Percentiles rank a stretch among this genome's conserved stretches.
phyloP scores from a whole-genome alignment of 2,329 filamentous ascomycete genomes.

The Ascocoryne sarcoides region DNA sequence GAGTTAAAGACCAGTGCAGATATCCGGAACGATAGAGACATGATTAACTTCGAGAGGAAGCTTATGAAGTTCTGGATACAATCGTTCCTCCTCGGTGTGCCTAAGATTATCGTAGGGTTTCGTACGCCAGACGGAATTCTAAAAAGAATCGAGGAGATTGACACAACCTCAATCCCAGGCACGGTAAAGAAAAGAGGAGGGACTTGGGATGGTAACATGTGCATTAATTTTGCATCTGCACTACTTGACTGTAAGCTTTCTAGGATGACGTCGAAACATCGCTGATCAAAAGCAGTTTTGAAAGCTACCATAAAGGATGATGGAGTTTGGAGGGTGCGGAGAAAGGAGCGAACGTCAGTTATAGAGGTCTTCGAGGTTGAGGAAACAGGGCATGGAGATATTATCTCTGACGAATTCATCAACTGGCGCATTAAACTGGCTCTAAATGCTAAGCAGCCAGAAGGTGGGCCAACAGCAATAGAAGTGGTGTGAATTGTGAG shows the following conservation, averaged over 20 bases:
- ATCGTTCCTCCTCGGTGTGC: conserved; percentile 86
- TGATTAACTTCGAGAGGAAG: conserved; percentile 75
- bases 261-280: neutral
- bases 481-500: no score
- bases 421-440: conserved; percentile 48
- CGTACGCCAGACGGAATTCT: conserved; percentile 66
- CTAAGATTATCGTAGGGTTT: conserved; percentile 86
- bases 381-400: conserved; percentile 65
- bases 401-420: conserved; percentile 70
- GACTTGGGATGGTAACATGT: conserved; percentile 86
- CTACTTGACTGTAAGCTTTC: conserved; percentile 64
- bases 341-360: conserved; percentile 48
- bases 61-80: conserved; percentile 96
- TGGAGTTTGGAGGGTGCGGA: conserved; percentile 70
- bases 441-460: conserved; percentile 4
- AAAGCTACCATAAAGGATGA: conserved; percentile 55
- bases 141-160: conserved; percentile 63
- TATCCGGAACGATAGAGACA: conserved; percentile 58
- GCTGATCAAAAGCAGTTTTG: conserved; percentile 42
- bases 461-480: no score
- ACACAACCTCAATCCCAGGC: conserved; percentile 69
- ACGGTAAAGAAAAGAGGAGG: conserved; percentile 57
- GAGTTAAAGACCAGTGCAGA: conserved; percentile 87
- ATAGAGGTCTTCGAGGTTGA: conserved; percentile 70
- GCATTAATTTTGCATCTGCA: conserved; percentile 77